Evolutionary conservation across 2,329 filamentous ascomycete species (phyloP), one percentile per base, ranked within the genome.

Genomic region (Ophiostoma ulmi): DNA sequence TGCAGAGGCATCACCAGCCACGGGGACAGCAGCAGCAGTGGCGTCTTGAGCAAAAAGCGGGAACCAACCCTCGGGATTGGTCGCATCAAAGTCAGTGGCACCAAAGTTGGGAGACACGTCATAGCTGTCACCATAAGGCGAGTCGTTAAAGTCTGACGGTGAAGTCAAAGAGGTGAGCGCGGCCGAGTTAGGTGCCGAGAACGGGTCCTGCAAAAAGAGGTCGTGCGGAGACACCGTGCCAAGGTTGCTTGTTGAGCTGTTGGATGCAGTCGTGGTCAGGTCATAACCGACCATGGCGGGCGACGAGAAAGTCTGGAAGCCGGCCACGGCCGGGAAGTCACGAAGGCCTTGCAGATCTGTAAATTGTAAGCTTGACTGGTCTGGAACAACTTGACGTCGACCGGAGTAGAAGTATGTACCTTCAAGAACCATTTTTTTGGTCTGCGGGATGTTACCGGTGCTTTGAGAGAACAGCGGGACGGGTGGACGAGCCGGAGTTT

Each of bases 181-280:
- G 66, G 90, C 86, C 1, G 93, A 97, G 77, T 92, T 92, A 39
- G 93, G 93, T 52, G 92, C 88, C 73, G 92, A 96, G 77, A 88
- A 88, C 72, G 86, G 83, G 76, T 91, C 88, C 75, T 88, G 87
- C 75, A 94, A 83, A 75, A 90, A 81, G 74, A 97, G 84, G 77
- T 97, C 93, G 79, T 91, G 90, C 26, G 93, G 93, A 73, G 93
- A 97, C 73, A 97, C 87, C 61, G 93, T 97, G 76, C 85, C 87
- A 77, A 88, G 77, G 78, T 87, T 85, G 77, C 82, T 83, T 39
- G 80, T 80, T 69, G 84, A 83, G 78, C 83, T 84, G 64, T 83
- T 81, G 75, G 72, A 73, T 69, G 72, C 68, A 74, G 81, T 83
- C 72, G 79, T 78, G 72, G 76, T 80, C 75, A 85, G 78, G 75